Evolutionary conservation across 768 basidiomycete genomes (phyloP).

Genomic region (Rhodotorula taiwanensis): DNA sequence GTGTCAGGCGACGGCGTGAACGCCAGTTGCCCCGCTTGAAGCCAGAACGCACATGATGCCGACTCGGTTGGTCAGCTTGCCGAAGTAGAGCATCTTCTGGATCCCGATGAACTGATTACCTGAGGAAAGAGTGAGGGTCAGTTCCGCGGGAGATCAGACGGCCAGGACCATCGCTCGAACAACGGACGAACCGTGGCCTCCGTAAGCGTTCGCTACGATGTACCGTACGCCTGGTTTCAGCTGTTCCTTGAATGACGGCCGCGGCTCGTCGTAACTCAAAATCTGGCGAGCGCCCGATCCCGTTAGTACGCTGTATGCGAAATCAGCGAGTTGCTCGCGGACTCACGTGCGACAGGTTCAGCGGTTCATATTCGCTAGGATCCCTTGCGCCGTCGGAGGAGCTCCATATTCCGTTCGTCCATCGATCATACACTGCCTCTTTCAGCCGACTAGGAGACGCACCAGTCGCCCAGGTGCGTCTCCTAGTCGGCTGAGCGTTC

Average conservation of each 20-base stretch:
- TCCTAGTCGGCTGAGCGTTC: too few relatives aligned
- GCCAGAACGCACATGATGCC: conserved; percentile 25
- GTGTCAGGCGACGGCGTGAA: too few relatives aligned
- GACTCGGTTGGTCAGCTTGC: conserved; percentile 31
- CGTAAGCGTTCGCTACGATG: conserved; percentile 18
- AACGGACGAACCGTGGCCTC: conserved; percentile 27
- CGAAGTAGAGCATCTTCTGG: conserved; percentile 28
- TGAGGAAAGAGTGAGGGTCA: too few relatives aligned
- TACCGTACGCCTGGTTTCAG: conserved; percentile 24
- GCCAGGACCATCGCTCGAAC: too few relatives aligned
- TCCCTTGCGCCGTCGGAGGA: not conserved
- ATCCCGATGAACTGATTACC: conserved; percentile 36
- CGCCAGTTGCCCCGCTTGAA: too few relatives aligned
- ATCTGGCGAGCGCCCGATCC: too few relatives aligned
- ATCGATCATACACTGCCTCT: not conserved
- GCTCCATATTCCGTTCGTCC: not conserved
- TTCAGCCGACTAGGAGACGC: too few relatives aligned
- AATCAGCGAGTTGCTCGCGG: too few relatives aligned
- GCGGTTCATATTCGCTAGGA: not conserved
- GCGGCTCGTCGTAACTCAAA: conserved; percentile 19
- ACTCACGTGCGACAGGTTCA: conserved; percentile 10
- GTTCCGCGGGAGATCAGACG: too few relatives aligned
- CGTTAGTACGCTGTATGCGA: not conserved
- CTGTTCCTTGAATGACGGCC: conserved; percentile 18
- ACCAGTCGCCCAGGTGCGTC: too few relatives aligned